A percentile compares a stretch with the other conserved stretches of the same genome.
Evolutionary conservation across 352 stramenopile genomes (phyloP).

Genomic region (Phytopythium mirpurense): DNA sequence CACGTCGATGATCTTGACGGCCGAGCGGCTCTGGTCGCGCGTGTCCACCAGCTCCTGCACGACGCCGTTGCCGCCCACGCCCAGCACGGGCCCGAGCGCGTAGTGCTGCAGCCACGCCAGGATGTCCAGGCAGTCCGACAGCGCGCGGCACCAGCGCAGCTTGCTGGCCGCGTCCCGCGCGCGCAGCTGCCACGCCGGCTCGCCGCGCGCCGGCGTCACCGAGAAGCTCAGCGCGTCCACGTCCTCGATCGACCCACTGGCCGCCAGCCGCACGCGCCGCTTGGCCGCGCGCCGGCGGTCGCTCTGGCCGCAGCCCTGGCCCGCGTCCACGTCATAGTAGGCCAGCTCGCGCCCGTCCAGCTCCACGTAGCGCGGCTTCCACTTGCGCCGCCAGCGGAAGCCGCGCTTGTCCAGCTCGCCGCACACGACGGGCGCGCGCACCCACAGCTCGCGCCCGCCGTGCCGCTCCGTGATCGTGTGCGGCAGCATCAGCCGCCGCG

Average conservation of each 20-base stretch:
- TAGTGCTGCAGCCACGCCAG: slow-evolving; percentile 73
- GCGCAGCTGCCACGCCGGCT: slow-evolving; percentile 63
- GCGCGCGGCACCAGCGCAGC: slow-evolving; percentile 51
- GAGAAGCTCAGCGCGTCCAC: slow-evolving; percentile 51
- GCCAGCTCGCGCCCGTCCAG: slow-evolving; percentile 65
- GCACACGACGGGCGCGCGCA: slow-evolving; percentile 64
- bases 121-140: slow-evolving; percentile 77
- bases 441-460: slow-evolving; percentile 63
- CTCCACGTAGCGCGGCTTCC: slow-evolving; percentile 67
- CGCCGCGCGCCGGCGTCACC: slow-evolving; percentile 34
- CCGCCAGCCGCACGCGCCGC: slow-evolving; percentile 52
- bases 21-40: slow-evolving; percentile 43
- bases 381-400: slow-evolving; percentile 77
- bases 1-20: slow-evolving; percentile 74
- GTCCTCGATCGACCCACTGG: slow-evolving; percentile 44
- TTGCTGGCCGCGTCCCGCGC: slow-evolving; percentile 45
- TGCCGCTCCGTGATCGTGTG: slow-evolving; percentile 78
- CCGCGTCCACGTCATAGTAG: slow-evolving; percentile 49
- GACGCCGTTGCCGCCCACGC: slow-evolving; percentile 70
- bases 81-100: slow-evolving; percentile 50
- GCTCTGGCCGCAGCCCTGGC: neutral
- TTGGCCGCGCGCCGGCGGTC: slow-evolving; percentile 8
- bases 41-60: slow-evolving; percentile 63
- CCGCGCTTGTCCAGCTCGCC: slow-evolving; percentile 68
- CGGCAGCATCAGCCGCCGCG: slow-evolving; percentile 28